Base-by-base conservation (phyloP, 2,329 filamentous ascomycete genomes). In the Arthroderma sp. region DNA sequence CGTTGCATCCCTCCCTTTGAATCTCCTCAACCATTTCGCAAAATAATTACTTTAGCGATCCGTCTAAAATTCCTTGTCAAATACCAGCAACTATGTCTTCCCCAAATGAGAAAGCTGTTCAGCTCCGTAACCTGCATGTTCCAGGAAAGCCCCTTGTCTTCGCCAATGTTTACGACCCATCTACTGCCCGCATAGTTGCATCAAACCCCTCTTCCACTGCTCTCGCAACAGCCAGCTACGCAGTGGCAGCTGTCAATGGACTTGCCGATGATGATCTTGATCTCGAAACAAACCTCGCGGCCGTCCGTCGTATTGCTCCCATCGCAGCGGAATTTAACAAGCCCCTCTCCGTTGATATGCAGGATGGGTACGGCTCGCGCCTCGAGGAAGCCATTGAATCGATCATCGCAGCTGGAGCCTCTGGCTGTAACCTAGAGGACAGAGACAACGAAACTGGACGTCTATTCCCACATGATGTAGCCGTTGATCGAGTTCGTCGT, bases 381-480 rank as follows among this genome's bases (percentile, higher is more conserved):
- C 71, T 81, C 1, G 73, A 70, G 4, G 71, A 76, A 3, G 76
- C 72, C 0, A 70, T 83, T 1, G 65, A 67, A 4, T 64, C 64
- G 1, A 70, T 77, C 0, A 74, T 84, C n/a, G 65, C 71, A 2
- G 59, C 76, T 0, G 81, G 81, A 0, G 81, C 73, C 0, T 77
- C 79, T 1, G 81, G 82, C 0, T 77, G 76, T 52, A 85, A 85
- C 62, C 72, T 85, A 2, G 81, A 84, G 59, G 82, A 85, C 57
- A 73, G 62, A 57, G 73, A 71, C 66, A 73, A 64, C 54, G 65
- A 61, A 41, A 69, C 63, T 54, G 71, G 62, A 11, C 65, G 63
- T 61, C 65, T 72, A 62, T 75, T 65, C 67, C 67, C 66, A 0
- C 56, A 77, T 0, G 73, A 76, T 0, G 75, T 75, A 15, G 79